These are phyloP conservation scores for Solanum chmielewskii DNA, from an alignment of 257 asterid genomes.

Conservation along the genomic window DNA sequence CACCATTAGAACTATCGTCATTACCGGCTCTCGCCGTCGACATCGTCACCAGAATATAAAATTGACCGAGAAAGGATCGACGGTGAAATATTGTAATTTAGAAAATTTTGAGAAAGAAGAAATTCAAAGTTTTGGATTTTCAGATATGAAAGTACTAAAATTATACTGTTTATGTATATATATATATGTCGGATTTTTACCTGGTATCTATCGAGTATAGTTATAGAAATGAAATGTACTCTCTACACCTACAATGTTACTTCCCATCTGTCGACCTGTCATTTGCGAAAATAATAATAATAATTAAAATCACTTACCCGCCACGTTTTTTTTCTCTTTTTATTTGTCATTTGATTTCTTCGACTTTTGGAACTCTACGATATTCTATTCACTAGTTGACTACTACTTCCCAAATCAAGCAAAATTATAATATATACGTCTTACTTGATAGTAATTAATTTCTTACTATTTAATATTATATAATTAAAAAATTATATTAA, in stretches of 20 bases:
- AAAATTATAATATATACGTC: too few species aligned
- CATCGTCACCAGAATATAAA: conserved; percentile 5
- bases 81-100: background rate
- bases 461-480: too few species aligned
- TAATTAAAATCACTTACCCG: too few species aligned
- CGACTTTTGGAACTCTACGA: too few species aligned
- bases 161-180: background rate
- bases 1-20: background rate
- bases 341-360: too few species aligned
- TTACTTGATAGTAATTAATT: background rate
- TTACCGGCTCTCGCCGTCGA: conserved; percentile 12
- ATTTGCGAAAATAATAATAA: background rate
- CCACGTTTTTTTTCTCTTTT: too few species aligned
- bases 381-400: background rate
- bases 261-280: background rate
- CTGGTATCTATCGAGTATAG: background rate
- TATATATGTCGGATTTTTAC: background rate
- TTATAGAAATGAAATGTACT: background rate
- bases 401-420: background rate
- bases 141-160: background rate
- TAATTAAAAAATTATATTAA: too few species aligned
- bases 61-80: background rate
- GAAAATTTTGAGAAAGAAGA: background rate
- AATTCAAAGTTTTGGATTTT: background rate
- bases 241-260: background rate